Base-by-base conservation (phyloP, 2,329 filamentous ascomycete species). In the Colletotrichum sp. region DNA sequence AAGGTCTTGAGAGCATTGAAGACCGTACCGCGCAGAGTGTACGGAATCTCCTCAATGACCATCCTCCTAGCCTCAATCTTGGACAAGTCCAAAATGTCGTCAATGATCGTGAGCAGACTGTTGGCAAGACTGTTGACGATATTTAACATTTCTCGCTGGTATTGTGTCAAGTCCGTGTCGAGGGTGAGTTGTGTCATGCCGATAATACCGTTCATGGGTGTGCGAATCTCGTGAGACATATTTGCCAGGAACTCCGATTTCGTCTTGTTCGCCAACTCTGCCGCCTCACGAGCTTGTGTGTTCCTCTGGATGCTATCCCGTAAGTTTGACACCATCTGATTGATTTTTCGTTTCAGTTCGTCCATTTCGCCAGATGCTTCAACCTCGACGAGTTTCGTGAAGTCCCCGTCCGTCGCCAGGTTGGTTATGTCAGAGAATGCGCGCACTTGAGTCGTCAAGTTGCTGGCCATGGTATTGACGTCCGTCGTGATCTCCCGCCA, bases 401-500 rank as follows among this genome's bases (percentile, higher is more conserved):
- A 98, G 85, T 99, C 96, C 78, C 97, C 97, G 83, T 98, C 96
- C 75, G 96, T 98, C 32, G 97, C 97, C 48, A 97, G 93, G 84
- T 98, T 98, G n/a, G 96, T 98, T 80, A 99, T 98, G 83, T 98
- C 96, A 70, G 96, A 97, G 84, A 99, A 99, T 48, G 97, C 97
- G 80, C 97, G 94, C 80, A 99, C 97, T 91, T 99, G 97, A 1
- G 96, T 97, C 5, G 96, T 98, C 85, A 92, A 83, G 75, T 92
- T 92, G 81, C 90, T 92, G 32, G 93, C 93, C 95, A 98, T 98
- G 65, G 95, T 98, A 84, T 98, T 98, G 84, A 98, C 96, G 82
- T 98, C 95, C 69, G 96, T 96, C 0, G 97, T 98, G 80, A 99
- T 98, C 84, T 99, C 96, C 83, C 98, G 98, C 97, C 96, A 99